phyloP scores from a whole-genome alignment of 1,284 basidiomycete species.

The Papiliotrema nemorosa region DNA sequence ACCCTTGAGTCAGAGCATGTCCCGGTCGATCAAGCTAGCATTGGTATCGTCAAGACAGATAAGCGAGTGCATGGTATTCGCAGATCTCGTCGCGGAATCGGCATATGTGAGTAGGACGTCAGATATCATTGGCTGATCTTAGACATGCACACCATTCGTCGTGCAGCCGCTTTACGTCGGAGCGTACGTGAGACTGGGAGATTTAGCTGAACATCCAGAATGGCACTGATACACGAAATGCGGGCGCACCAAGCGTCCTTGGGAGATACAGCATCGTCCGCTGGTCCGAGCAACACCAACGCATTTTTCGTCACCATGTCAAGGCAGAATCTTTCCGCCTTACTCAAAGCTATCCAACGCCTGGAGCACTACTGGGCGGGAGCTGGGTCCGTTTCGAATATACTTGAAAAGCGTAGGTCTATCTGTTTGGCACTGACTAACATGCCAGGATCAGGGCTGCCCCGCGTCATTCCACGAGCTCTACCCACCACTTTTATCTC shows the following conservation, averaged over 20 bases:
- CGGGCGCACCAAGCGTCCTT: constrained; percentile 26
- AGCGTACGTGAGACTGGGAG: constrained; percentile 13
- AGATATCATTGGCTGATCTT: constrained; percentile 3
- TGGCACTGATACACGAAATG: constrained; percentile 50
- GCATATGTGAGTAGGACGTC: constrained; percentile 37
- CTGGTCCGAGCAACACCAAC: constrained; percentile 30
- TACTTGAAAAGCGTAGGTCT: constrained; percentile 43
- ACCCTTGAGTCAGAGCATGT: constrained; percentile 47
- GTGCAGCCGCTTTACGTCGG: constrained; percentile 25
- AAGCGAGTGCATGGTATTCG: constrained; percentile 51
- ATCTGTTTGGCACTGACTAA: not conserved
- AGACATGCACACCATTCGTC: constrained; percentile 22
- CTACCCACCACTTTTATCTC: constrained; percentile 46
- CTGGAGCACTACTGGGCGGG: constrained; percentile 52
- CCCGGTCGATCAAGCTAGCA: constrained; percentile 45
- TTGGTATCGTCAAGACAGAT: constrained; percentile 48
- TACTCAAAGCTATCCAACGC: constrained; percentile 41
- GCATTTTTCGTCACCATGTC: constrained; percentile 46
- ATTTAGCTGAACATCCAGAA: constrained; percentile 20
- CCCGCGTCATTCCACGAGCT: constrained; percentile 16
- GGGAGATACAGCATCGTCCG: constrained; percentile 1
- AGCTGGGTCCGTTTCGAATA: constrained; percentile 37
- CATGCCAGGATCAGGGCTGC: constrained; percentile 28
- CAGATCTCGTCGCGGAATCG: constrained; percentile 38
- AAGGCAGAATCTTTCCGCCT: constrained; percentile 43